Evolutionary conservation across 2,329 filamentous ascomycete genomes (phyloP).

Genomic region (Verticillium longisporum): DNA sequence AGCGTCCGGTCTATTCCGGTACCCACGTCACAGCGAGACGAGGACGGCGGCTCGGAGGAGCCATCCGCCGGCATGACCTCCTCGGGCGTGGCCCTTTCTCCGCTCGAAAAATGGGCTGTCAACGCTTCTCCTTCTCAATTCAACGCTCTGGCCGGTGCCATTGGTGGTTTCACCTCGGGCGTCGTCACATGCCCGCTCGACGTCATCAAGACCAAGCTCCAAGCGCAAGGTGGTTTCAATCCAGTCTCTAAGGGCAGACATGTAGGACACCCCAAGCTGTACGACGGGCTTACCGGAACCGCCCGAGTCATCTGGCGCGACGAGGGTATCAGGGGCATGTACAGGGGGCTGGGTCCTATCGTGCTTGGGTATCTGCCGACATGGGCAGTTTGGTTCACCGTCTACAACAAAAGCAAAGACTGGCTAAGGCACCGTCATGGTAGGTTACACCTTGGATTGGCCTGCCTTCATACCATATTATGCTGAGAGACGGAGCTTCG

Average conservation of each 20-base stretch:
- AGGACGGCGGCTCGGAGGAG: constrained; percentile 5
- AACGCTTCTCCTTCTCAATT: constrained; percentile 57
- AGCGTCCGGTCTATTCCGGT: constrained; percentile 11
- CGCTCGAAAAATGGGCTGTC: constrained; percentile 49
- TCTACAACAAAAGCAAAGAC: constrained; percentile 85
- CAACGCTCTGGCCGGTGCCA: constrained; percentile 79
- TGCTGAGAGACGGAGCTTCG: not conserved
- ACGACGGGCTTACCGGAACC: constrained; percentile 82
- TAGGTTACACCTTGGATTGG: constrained; percentile 22
- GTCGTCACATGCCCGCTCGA: constrained; percentile 95
- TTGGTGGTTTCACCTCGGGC: constrained; percentile 87
- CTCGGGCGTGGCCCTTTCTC: constrained; percentile 24
- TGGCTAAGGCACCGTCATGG: constrained; percentile 62
- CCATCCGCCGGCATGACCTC: constrained; percentile 12
- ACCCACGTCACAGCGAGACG: constrained; percentile 3
- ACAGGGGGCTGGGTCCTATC: constrained; percentile 89
- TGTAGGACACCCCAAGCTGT: constrained; percentile 54
- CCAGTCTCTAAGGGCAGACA: constrained; percentile 41
- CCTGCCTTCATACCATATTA: not conserved
- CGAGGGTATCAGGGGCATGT: constrained; percentile 85
- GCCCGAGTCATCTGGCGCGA: constrained; percentile 78
- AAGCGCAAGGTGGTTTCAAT: constrained; percentile 82
- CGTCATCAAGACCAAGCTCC: constrained; percentile 97
- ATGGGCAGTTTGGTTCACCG: constrained; percentile 96
- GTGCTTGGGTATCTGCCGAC: constrained; percentile 93